Evolutionary conservation across 371 early-diverging fungal species (phyloP).

Genomic region (Circinella umbellata): DNA sequence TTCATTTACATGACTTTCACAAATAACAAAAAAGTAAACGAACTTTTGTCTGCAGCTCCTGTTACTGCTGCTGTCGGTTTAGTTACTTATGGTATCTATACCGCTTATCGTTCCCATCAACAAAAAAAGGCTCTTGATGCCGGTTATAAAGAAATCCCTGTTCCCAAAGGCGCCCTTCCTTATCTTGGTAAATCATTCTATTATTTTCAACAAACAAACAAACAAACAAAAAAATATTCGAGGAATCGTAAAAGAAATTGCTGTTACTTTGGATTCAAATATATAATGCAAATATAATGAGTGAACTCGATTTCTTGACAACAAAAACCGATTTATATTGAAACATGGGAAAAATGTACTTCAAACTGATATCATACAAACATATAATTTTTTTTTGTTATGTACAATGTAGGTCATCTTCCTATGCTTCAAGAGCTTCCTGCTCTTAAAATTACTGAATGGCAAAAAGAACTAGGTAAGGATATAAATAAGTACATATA

Average conservation of each 20-base stretch:
- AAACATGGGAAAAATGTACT: neutral
- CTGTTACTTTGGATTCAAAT: neutral
- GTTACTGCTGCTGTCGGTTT: neutral
- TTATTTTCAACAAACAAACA: neutral
- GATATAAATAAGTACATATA: neutral
- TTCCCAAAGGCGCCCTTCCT: slow-evolving; percentile 3
- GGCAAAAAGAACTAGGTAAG: slow-evolving; percentile 14
- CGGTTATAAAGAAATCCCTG: slow-evolving; percentile 7
- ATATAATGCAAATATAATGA: neutral
- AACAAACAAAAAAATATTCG: neutral
- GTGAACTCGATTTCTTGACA: neutral
- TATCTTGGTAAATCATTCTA: slow-evolving; percentile 1
- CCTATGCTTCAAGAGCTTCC: slow-evolving; percentile 19
- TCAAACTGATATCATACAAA: neutral
- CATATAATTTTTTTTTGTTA: too few relatives aligned
- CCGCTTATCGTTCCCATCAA: slow-evolving; percentile 3
- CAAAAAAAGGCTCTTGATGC: neutral
- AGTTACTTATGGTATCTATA: slow-evolving; percentile 2
- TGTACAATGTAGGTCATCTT: slow-evolving; percentile 23
- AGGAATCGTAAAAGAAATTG: too few relatives aligned
- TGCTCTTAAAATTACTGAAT: slow-evolving; percentile 14
- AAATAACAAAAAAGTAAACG: slow-evolving; percentile 2
- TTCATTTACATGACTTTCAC: slow-evolving; percentile 6
- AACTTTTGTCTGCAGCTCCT: neutral
- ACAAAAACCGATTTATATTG: neutral